phyloP scores from a whole-genome alignment of 2,329 filamentous ascomycete species.

The Cladosporium colombiae region DNA sequence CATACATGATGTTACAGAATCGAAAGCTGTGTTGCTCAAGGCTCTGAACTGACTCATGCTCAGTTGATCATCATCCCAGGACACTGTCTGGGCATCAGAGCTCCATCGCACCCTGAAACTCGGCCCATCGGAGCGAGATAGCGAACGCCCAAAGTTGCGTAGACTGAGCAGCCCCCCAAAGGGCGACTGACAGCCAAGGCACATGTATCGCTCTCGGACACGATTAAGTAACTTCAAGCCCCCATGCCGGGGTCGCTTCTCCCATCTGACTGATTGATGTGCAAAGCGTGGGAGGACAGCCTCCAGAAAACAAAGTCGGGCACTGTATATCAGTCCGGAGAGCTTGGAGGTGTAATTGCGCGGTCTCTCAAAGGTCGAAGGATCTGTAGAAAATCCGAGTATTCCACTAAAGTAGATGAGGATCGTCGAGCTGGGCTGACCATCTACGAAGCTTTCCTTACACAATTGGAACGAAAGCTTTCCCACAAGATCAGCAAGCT shows the following conservation, averaged over 20 bases:
- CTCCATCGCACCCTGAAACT: neutral
- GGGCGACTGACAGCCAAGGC: neutral
- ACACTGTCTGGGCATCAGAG: neutral
- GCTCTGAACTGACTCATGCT: constrained; percentile 12
- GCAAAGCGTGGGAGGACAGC: neutral
- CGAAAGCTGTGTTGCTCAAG: neutral
- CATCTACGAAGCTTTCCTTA: too few species aligned
- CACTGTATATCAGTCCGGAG: neutral
- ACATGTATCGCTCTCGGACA: neutral
- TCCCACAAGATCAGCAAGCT: constrained; percentile 16
- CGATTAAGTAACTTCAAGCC: neutral
- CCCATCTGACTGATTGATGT: neutral
- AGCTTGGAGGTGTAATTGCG: neutral
- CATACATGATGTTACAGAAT: neutral
- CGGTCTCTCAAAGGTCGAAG: neutral
- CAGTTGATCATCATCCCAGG: constrained; percentile 3
- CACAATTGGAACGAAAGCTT: constrained; percentile 16
- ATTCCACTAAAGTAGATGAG: constrained; percentile 16
- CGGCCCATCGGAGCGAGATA: neutral
- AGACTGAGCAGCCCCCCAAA: neutral
- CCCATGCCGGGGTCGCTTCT: neutral
- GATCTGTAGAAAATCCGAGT: neutral
- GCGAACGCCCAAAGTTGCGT: neutral
- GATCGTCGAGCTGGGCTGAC: constrained; percentile 14
- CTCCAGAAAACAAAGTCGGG: neutral